Evolutionary conservation across 2,329 filamentous ascomycete genomes (phyloP), one percentile per base, ranked within the genome.

Genomic region (Emericellopsis cladophorae): DNA sequence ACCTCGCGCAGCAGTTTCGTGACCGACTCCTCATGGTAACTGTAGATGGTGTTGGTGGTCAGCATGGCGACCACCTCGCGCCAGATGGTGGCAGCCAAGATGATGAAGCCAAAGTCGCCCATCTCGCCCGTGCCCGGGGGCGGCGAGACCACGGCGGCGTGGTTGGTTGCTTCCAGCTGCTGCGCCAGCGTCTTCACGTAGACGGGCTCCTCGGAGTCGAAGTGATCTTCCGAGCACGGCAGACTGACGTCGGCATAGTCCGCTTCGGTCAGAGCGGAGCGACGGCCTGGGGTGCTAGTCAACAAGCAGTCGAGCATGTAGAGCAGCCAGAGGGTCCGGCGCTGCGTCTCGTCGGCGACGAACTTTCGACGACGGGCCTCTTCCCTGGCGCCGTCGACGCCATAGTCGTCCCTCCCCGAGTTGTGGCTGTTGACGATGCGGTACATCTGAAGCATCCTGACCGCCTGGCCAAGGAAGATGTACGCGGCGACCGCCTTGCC

Each of bases 391-490:
- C 26, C 26, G 26, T 29, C 26, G 9, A 29, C 26, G 26, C 26
- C 26, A 29, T 29, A 29, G 26, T 29, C 26, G 48, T 77, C 44
- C 3, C 38, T 31, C 7, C 41, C 73, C n/a, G 68, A 49, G 47
- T 72, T 67, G 48, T 75, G 72, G 33, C 65, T 66, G 48, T 75
- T 71, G 36, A 78, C 66, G 42, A 79, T 71, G 46, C 72, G 67
- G 49, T 72, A 76, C 74, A 79, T 79, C 58, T 79, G 74, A 26
- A 74, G 66, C 73, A 79, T 77, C 44, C 74, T 71, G n/a, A 72
- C 68, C 26, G 74, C 74, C 52, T 78, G 74, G 46, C 74, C 74
- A 21, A 79, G 64, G 52, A 77, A 77, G 54, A 76, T 70, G 62
- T 79, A 79, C 45, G 74, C 74, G 15, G 74, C 72, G 24, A 79